These are phyloP conservation scores for Verticillium tricorpus DNA, from an alignment of 2,329 filamentous ascomycete genomes.

Conservation along the genomic window DNA sequence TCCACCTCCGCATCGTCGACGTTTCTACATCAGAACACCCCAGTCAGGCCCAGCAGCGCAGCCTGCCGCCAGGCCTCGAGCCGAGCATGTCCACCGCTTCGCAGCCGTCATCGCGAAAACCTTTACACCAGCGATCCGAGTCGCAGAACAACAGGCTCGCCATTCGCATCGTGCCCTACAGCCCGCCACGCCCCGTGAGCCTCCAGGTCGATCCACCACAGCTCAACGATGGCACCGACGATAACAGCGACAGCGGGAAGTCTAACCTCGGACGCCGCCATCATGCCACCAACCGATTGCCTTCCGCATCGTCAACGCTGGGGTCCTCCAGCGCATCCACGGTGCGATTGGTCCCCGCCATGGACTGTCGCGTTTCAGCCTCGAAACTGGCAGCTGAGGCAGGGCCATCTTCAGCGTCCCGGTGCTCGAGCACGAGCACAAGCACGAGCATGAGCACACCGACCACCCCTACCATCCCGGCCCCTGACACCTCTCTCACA, in stretches of 20 bases:
- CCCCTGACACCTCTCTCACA: slow-evolving; percentile 30
- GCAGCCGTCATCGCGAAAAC: slow-evolving; percentile 23
- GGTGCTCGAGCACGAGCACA: slow-evolving; percentile 14
- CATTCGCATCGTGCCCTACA: slow-evolving; percentile 46
- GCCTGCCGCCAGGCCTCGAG: not conserved
- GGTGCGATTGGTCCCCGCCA: slow-evolving; percentile 30
- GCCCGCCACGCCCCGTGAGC: slow-evolving; percentile 31
- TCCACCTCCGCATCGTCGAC: not conserved
- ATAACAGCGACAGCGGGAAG: not conserved
- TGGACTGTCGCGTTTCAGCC: slow-evolving; percentile 40
- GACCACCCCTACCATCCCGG: slow-evolving; percentile 30
- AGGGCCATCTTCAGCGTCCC: not conserved
- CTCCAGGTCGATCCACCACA: slow-evolving; percentile 3
- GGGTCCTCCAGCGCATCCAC: slow-evolving; percentile 2
- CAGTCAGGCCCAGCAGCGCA: not conserved
- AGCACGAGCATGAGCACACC: slow-evolving; percentile 24
- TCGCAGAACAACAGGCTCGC: slow-evolving; percentile 35
- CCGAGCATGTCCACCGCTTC: slow-evolving; percentile 19
- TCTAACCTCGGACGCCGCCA: not conserved
- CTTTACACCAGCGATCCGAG: slow-evolving; percentile 33
- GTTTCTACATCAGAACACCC: not conserved
- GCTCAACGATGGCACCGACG: slow-evolving; percentile 3
- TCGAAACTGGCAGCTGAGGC: slow-evolving; percentile 26
- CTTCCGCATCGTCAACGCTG: not conserved
- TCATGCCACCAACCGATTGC: not conserved